Base-by-base conservation (phyloP, 352 stramenopile species). In the Phytophthora cactorum region DNA sequence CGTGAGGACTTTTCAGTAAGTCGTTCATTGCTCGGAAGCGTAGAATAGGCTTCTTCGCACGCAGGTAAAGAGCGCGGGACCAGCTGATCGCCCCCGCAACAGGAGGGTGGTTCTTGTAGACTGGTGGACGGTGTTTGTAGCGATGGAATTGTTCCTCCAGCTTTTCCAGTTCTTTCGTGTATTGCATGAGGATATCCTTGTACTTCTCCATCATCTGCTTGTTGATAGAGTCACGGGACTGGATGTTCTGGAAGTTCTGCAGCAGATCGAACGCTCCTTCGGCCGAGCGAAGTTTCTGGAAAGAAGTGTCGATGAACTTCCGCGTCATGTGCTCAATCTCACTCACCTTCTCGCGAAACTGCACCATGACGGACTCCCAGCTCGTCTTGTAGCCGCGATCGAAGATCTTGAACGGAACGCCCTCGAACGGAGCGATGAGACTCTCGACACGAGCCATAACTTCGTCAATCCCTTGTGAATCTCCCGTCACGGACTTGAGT, bases 171-270 rank as follows among this genome's bases (percentile, higher is more conserved):
- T 99, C 96, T 67, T 98, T 98, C 10, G 90, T 96, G 81, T 99
- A 98, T 79, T 98, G 94, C 81, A 97, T 89, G 34, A 99, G 69
- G 28, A 99, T 98, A 52, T 98, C 93, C 60, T 98, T 97, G 79
- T 98, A 98, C 59, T 98, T 97, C 52, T 98, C 90, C 86, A 98
- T 97, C 89, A 99, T 98, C 53, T 98, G 91, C 64, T 97, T 97
- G 81, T 98, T 97, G 66, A 99, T 99, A 11, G 88, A 97, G 52
- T 98, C 93, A 36, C 96, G 91, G 5, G 90, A 96, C 67, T 98
- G 89, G 53, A 99, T 98, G 46, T 98, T 97, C 59, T 98, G 91
- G 69, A 99, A 98, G 62, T 99, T 99, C 60, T 98, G 88, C n/a
- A 99, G 85, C 47, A 99, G 78, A 70, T 99, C 95, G 52, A 98